Conservation (phyloP, 306 rosid genomes). For the Rubus idaeus region DNA sequence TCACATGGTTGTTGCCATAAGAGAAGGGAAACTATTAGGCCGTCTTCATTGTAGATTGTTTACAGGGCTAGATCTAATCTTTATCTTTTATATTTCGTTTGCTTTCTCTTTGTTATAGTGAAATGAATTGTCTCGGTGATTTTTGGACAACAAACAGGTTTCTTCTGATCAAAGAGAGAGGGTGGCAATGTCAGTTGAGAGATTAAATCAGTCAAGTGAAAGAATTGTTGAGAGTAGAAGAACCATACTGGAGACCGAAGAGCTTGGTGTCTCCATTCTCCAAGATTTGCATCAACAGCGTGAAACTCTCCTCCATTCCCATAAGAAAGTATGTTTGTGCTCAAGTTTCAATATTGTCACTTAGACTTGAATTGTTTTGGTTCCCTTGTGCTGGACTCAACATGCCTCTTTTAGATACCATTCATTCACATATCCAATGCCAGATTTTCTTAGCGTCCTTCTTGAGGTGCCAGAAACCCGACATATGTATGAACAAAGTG, state of each 20-base stretch:
- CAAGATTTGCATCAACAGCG: conserved; percentile 89
- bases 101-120: not conserved
- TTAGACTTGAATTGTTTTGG: too few species aligned
- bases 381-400: not conserved
- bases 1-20: not conserved
- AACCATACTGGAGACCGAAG: conserved; percentile 77
- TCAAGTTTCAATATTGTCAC: not conserved
- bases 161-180: conserved; percentile 78
- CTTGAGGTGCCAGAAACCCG: conserved; percentile 5
- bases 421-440: not conserved
- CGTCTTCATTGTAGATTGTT: not conserved
- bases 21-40: not conserved
- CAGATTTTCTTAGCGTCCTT: not conserved
- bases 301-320: conserved; percentile 80
- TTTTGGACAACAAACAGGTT: conserved; percentile 49
- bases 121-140: not conserved
- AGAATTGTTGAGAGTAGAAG: conserved; percentile 74
- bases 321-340: conserved; percentile 51
- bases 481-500: conserved; percentile 8
- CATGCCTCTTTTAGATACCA: not conserved
- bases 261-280: conserved; percentile 77
- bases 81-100: conserved; percentile 3
- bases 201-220: conserved; percentile 64
- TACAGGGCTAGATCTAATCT: conserved; percentile 21
- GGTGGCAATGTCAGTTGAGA: conserved; percentile 76